Evolutionary conservation across 768 basidiomycete species (phyloP).

Genomic region (Sporobolomyces phaffii): DNA sequence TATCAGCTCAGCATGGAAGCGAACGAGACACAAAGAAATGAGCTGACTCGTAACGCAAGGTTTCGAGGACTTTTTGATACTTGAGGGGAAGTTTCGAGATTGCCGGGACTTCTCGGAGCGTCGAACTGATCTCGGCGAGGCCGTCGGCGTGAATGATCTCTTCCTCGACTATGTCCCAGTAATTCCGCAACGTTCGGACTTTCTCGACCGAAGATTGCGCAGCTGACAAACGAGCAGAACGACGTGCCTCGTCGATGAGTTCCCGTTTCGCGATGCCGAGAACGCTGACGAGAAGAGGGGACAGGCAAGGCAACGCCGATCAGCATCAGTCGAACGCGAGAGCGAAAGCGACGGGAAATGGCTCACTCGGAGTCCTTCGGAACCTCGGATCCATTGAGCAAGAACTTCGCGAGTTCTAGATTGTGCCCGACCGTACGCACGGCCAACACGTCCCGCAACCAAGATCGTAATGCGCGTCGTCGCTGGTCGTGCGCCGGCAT

Average conservation of each 20-base stretch:
- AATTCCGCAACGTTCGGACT: conserved; percentile 2
- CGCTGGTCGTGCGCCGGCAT: conserved; percentile 26
- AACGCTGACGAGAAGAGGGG: background rate
- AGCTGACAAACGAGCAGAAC: conserved; percentile 9
- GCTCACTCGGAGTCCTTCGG: conserved; percentile 28
- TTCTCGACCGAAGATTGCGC: conserved; percentile 16
- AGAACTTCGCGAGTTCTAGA: conserved; percentile 29
- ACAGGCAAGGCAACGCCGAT: background rate
- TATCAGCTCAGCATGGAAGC: background rate
- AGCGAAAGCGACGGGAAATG: background rate
- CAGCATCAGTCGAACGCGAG: no score
- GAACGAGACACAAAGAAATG: background rate
- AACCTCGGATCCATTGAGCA: conserved; percentile 12
- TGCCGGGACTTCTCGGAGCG: background rate
- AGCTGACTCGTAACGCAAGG: conserved; percentile 12
- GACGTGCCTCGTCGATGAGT: conserved; percentile 31
- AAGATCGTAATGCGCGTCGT: conserved; percentile 19
- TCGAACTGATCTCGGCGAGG: conserved; percentile 20
- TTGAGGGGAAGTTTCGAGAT: conserved; percentile 24
- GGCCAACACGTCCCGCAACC: conserved; percentile 27
- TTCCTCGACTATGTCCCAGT: conserved; percentile 13
- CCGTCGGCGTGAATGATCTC: conserved; percentile 33
- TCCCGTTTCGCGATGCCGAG: conserved; percentile 27
- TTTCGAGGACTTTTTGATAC: conserved; percentile 24
- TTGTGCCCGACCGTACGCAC: conserved; percentile 24